Conservation (phyloP, 2,329 filamentous ascomycete species). For the Zymoseptoria ardabiliae region DNA sequence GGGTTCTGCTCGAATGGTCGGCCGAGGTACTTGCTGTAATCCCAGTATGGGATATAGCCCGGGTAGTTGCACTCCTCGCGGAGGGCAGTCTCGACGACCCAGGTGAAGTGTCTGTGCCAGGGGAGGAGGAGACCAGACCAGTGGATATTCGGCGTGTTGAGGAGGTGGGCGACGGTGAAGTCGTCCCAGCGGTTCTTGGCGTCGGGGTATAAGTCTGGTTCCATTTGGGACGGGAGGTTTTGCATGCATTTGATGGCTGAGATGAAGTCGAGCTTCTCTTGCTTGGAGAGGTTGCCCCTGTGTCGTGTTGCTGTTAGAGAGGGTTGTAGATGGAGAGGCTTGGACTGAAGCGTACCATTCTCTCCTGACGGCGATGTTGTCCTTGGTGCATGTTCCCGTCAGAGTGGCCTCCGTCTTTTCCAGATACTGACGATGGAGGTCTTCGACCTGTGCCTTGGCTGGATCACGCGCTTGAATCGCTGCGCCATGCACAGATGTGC, state of each 20-base stretch:
- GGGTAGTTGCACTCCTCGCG: constrained; percentile 37
- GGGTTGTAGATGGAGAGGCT: not conserved
- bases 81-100: constrained; percentile 37
- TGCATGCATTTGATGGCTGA: constrained; percentile 14
- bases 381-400: constrained; percentile 16
- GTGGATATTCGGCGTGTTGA: constrained; percentile 24
- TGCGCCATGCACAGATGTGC: not conserved
- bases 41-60: constrained; percentile 23
- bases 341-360: constrained; percentile 19
- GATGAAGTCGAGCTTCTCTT: constrained; percentile 11
- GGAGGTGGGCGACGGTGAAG: constrained; percentile 25
- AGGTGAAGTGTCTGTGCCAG: constrained; percentile 37
- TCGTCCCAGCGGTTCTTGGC: constrained; percentile 26
- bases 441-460: constrained; percentile 1
- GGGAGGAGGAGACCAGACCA: constrained; percentile 23
- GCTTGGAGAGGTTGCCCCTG: constrained; percentile 19
- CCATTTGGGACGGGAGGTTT: constrained; percentile 8
- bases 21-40: constrained; percentile 3
- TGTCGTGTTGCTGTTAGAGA: constrained; percentile 12
- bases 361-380: constrained; percentile 17
- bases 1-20: constrained; percentile 41
- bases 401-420: not conserved
- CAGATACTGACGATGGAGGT: constrained; percentile 2
- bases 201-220: constrained; percentile 15
- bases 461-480: not conserved